phyloP scores from a whole-genome alignment of 345 rosid species.

The Eucalyptus brandiana region DNA sequence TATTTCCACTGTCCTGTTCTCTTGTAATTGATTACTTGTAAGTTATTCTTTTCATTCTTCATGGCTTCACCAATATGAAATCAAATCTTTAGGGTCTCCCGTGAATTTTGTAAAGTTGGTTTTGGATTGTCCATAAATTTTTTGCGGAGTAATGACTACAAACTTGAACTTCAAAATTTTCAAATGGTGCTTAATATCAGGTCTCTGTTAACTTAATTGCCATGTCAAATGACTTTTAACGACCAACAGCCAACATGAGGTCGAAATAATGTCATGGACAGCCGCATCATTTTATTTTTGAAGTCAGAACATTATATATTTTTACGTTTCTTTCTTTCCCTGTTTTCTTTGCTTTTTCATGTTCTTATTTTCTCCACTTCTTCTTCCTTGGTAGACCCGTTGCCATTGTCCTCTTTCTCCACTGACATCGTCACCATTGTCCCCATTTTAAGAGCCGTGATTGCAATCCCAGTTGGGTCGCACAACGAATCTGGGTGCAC shows the following conservation, averaged over 20 bases:
- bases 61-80: neutral
- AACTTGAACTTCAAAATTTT: neutral
- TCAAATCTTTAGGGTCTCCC: neutral
- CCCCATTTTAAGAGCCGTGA: neutral
- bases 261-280: neutral
- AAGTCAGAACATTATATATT: neutral
- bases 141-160: neutral
- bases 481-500: neutral
- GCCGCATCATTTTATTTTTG: neutral
- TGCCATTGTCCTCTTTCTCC: neutral
- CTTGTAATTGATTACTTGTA: neutral
- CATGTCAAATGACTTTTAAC: neutral
- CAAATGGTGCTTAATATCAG: neutral
- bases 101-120: neutral
- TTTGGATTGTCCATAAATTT: neutral
- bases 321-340: neutral
- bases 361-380: neutral
- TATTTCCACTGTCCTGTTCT: neutral
- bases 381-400: neutral
- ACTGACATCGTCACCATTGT: neutral
- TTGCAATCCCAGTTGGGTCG: neutral
- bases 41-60: neutral
- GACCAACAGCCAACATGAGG: neutral
- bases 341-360: neutral
- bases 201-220: neutral